Percentiles rank a stretch among this genome's conserved stretches.
These are phyloP conservation scores for Podospora sp. DNA, from an alignment of 495 filamentous ascomycete genomes.

Conservation along the genomic window DNA sequence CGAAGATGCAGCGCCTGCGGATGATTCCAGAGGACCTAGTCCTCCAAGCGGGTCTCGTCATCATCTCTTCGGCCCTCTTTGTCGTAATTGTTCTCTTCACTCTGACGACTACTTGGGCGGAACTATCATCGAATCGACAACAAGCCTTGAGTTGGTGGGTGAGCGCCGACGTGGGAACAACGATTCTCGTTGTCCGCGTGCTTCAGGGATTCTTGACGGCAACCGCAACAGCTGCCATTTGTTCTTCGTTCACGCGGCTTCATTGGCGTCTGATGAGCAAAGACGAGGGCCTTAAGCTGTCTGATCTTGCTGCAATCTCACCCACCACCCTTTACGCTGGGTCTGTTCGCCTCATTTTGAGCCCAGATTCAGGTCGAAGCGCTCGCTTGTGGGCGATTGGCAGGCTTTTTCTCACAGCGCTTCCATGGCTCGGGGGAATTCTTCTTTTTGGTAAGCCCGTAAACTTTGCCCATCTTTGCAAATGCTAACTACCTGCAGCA, in stretches of 20 bases:
- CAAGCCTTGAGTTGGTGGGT: conserved; percentile 3
- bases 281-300: neutral
- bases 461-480: neutral
- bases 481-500: neutral
- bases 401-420: neutral
- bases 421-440: neutral
- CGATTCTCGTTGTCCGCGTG: conserved; percentile 12
- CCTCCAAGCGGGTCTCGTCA: conserved; percentile 3
- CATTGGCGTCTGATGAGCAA: conserved; percentile 4
- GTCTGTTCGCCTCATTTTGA: neutral
- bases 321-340: conserved; percentile 5
- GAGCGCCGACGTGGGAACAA: conserved; percentile 6
- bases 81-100: conserved; percentile 5
- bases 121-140: neutral
- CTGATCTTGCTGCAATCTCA: neutral
- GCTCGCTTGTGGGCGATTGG: conserved; percentile 2
- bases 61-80: conserved; percentile 1
- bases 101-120: conserved; percentile 9
- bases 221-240: neutral
- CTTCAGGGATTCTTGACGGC: conserved; percentile 3
- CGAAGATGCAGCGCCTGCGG: no score
- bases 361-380: neutral
- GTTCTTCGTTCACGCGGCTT: conserved; percentile 3
- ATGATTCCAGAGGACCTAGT: no score
- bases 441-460: conserved; percentile 5